Evolutionary conservation across 164 flowering plant genomes (phyloP).

Genomic region (Buxus sempervirens): DNA sequence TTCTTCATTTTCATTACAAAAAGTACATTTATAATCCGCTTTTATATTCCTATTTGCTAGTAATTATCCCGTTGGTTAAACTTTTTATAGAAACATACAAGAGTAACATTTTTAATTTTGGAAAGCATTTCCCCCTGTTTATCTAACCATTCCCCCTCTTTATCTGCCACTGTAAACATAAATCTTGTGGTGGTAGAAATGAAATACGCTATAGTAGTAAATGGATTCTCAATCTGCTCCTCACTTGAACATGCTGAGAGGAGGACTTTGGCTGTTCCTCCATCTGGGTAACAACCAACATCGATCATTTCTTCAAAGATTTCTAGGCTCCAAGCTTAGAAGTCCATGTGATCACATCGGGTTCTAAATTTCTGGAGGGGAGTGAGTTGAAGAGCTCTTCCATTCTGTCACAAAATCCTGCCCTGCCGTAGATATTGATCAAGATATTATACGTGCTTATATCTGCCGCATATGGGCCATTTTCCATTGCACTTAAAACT

Average conservation of each 20-base stretch:
- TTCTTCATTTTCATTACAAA: too few relatives aligned
- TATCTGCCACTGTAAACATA: too few relatives aligned
- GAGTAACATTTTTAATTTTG: too few relatives aligned
- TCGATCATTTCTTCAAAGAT: conserved; percentile 91
- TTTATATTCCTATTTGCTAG: too few relatives aligned
- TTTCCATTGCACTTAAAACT: conserved; percentile 53
- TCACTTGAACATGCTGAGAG: conserved; percentile 73
- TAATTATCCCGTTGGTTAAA: too few relatives aligned
- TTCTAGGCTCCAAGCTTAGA: conserved; percentile 73
- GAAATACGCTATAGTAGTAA: too few relatives aligned
- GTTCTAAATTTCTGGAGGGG: conserved; percentile 44
- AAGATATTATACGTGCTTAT: conserved; percentile 84
- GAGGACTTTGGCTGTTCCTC: conserved; percentile 80
- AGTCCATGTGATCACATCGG: conserved; percentile 92
- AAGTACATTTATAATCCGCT: too few relatives aligned
- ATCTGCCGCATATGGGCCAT: conserved; percentile 48
- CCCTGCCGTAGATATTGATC: conserved; percentile 70
- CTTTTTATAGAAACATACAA: too few relatives aligned
- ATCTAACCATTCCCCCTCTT: too few relatives aligned
- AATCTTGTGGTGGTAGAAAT: too few relatives aligned
- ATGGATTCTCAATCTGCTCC: conserved; percentile 72
- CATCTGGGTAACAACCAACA: conserved; percentile 83
- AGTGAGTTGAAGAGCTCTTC: conserved; percentile 58
- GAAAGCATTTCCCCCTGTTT: too few relatives aligned
- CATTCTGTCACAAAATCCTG: conserved; percentile 71